phyloP scores from a whole-genome alignment of 495 filamentous ascomycete species.

The Aspergillus hancockii region DNA sequence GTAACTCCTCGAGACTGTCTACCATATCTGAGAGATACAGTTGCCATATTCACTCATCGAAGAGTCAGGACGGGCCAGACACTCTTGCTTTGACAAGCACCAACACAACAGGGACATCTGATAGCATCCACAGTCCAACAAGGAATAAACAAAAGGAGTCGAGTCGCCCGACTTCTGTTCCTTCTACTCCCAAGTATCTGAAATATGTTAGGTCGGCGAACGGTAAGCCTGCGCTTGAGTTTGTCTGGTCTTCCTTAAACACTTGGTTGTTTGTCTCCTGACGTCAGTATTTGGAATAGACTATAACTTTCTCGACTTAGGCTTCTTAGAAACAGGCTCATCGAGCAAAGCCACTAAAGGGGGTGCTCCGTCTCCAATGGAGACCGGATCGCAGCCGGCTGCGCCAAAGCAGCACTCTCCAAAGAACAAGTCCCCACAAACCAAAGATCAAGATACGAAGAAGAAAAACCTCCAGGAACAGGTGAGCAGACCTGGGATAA shows the following conservation, averaged over 20 bases:
- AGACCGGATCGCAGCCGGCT: neutral
- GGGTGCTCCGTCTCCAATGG: neutral
- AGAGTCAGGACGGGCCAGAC: conserved; percentile 6
- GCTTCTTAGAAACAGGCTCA: conserved; percentile 1
- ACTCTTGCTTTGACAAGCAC: neutral
- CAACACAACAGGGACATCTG: neutral
- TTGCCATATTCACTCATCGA: neutral
- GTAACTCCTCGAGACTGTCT: neutral
- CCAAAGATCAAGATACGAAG: neutral
- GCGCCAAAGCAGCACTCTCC: neutral
- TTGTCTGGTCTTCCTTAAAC: neutral
- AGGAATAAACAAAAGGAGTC: conserved; percentile 4
- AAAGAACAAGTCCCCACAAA: neutral
- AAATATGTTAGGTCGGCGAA: conserved; percentile 19
- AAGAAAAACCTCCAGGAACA: conserved; percentile 10
- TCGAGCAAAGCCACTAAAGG: conserved; percentile 3
- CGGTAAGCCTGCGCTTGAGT: conserved; percentile 12
- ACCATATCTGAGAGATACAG: conserved; percentile 3
- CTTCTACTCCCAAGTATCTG: conserved; percentile 5
- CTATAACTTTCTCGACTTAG: conserved; percentile 20
- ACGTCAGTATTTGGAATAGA: conserved; percentile 8
- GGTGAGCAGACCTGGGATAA: conserved; percentile 15
- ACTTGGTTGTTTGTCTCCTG: neutral
- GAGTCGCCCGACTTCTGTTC: neutral
- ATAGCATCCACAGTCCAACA: conserved; percentile 5